Percentiles rank a stretch among this genome's conserved stretches.
phyloP scores from a whole-genome alignment of 2,329 filamentous ascomycete genomes.

The Neoarthrinium moseri region DNA sequence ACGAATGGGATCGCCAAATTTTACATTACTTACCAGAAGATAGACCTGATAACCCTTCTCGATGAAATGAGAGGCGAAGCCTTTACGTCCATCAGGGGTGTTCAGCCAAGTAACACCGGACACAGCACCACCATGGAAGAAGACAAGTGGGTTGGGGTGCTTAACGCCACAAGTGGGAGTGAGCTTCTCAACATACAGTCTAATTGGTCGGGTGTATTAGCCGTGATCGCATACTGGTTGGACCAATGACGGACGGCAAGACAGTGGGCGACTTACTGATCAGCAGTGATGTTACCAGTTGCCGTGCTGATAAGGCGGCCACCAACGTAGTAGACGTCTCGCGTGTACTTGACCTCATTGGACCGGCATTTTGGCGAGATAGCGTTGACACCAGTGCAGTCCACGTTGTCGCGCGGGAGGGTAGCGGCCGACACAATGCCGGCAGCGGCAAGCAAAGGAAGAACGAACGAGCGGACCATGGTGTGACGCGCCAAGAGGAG shows the following conservation, averaged over 20 bases:
- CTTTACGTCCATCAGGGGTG: slow-evolving; percentile 38
- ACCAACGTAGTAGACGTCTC: slow-evolving; percentile 29
- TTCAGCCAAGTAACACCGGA: slow-evolving; percentile 33
- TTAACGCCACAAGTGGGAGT: slow-evolving; percentile 19
- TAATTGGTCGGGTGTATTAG: not conserved
- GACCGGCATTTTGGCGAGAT: slow-evolving; percentile 9
- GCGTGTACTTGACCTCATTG: slow-evolving; percentile 11
- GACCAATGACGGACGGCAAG: not conserved
- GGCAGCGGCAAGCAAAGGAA: slow-evolving; percentile 4
- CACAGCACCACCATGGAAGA: slow-evolving; percentile 29
- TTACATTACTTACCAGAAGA: slow-evolving; percentile 22
- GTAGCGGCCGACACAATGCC: not conserved
- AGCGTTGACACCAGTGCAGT: slow-evolving; percentile 11
- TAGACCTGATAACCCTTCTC: slow-evolving; percentile 38
- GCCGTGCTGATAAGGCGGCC: slow-evolving; percentile 21
- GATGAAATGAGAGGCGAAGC: slow-evolving; percentile 41
- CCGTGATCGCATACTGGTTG: slow-evolving; percentile 1
- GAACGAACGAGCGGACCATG: slow-evolving; percentile 5
- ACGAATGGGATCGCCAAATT: not conserved
- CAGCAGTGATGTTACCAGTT: slow-evolving; percentile 20
- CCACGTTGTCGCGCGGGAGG: not conserved
- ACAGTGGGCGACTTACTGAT: slow-evolving; percentile 15
- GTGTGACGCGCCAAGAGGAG: not conserved
- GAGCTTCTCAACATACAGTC: slow-evolving; percentile 31
- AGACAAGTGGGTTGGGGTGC: slow-evolving; percentile 26